A percentile compares a stretch with the other conserved stretches of the same genome.
phyloP scores from a whole-genome alignment of 2,329 filamentous ascomycete genomes.

The Phialophora tarda region DNA sequence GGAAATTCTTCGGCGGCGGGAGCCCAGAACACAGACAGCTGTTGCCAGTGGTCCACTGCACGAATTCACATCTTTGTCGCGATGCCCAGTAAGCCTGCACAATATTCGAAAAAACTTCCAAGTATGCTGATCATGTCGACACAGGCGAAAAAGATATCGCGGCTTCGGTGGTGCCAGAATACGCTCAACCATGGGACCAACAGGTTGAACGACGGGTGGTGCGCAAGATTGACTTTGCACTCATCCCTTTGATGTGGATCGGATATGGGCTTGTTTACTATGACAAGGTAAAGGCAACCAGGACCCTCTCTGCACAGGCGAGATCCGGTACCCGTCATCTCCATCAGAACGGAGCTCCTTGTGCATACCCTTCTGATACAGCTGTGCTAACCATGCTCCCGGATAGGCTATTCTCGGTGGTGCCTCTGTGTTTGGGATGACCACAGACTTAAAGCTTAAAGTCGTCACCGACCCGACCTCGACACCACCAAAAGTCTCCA shows the following conservation, averaged over 20 bases:
- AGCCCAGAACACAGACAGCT: background rate
- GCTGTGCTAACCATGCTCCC: background rate
- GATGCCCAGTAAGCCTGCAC: background rate
- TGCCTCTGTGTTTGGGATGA: constrained; percentile 78
- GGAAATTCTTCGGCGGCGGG: background rate
- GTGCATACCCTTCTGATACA: background rate
- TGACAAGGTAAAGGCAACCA: constrained; percentile 59
- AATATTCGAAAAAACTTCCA: background rate
- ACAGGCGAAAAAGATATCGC: constrained; percentile 59
- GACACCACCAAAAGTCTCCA: constrained; percentile 64
- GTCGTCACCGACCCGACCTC: constrained; percentile 56
- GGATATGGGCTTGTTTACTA: constrained; percentile 72
- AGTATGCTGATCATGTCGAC: background rate
- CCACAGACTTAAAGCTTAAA: constrained; percentile 66
- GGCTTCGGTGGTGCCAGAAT: constrained; percentile 65
- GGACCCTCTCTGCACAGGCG: background rate
- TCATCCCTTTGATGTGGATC: constrained; percentile 71
- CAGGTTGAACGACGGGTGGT: constrained; percentile 62
- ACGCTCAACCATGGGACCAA: constrained; percentile 61
- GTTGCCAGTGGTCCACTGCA: background rate
- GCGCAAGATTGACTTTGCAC: constrained; percentile 69
- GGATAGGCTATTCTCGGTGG: constrained; percentile 71
- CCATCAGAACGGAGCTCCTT: background rate
- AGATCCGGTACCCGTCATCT: background rate
- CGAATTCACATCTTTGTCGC: background rate